Percentiles rank a stretch among this genome's conserved stretches.
These are phyloP conservation scores for Alternaria atra DNA, from an alignment of 2,329 filamentous ascomycete genomes.

Conservation along the genomic window DNA sequence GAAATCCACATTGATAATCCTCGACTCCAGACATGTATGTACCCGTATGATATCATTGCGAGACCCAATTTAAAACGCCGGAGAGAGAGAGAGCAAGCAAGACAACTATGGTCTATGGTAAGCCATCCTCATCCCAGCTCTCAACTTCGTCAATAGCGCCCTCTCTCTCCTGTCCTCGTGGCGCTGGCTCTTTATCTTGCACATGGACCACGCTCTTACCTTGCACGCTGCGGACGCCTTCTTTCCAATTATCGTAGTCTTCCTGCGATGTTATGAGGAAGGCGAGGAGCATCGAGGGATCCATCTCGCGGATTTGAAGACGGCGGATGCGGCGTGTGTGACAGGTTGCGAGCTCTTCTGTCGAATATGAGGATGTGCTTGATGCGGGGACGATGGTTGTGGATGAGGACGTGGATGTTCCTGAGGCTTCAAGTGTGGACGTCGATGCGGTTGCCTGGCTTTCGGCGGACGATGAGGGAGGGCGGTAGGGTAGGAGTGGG, in stretches of 20 bases:
- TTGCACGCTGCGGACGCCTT: conserved; percentile 75
- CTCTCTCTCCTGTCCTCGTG: conserved; percentile 66
- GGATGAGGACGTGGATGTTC: conserved; percentile 25
- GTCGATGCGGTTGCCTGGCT: background rate
- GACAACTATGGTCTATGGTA: conserved; percentile 16
- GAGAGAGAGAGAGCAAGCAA: background rate
- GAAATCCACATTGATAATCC: background rate
- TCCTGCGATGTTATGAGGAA: conserved; percentile 84
- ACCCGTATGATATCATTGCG: conserved; percentile 9
- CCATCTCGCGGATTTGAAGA: conserved; percentile 89
- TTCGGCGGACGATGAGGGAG: conserved; percentile 6
- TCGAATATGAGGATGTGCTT: conserved; percentile 63
- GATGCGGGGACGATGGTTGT: conserved; percentile 33
- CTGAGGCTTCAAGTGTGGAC: conserved; percentile 19
- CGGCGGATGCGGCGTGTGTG: conserved; percentile 86
- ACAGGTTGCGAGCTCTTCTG: conserved; percentile 80
- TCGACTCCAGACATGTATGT: conserved; percentile 16
- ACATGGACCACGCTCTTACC: conserved; percentile 85
- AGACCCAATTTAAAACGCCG: conserved; percentile 7
- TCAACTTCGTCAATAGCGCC: conserved; percentile 90
- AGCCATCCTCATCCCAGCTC: conserved; percentile 71
- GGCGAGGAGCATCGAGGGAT: conserved; percentile 96
- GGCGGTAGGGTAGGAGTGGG: conserved; percentile 71
- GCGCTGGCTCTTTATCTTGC: conserved; percentile 71
- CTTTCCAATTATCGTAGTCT: conserved; percentile 86